Evolutionary conservation across 805 yeast genomes (phyloP), one percentile per base, ranked within the genome.

Genomic region (Spathaspora boniae): DNA sequence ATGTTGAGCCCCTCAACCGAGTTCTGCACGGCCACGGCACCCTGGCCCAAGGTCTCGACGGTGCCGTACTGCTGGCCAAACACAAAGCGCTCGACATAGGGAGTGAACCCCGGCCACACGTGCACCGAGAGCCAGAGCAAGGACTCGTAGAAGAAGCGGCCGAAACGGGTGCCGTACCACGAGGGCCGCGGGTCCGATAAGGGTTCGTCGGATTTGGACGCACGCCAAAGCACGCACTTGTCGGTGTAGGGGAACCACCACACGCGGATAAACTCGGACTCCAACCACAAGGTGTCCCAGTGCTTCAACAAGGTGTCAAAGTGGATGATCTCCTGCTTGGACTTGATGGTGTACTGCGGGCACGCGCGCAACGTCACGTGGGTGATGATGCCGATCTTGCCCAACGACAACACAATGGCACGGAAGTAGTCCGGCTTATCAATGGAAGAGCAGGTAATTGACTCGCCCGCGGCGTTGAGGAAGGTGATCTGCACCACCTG

Each of bases 221-320:
- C 98, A 53, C 94, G 76, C 97, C 98, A 91, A 32, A 88, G 66
- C 21, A 88, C 79, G 66, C 95, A 86, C 52, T 82, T 82, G 34
- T 78, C 76, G 12, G 93, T 72, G 58, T 91, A 93, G 1, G 98
- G 98, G 60, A 84, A 93, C 98, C 98, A 93, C 97, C 98, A 91
- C 33, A 88, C 77, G 45, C 98, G 77, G 30, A 88, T 82, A 53
- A 79, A 91, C 62, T 91, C 98, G n/a, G 87, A 74, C 31, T 86
- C 79, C 3, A 85, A 76, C 95, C 97, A 91, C 29, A 91, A 60
- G 9, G 70, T 68, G 46, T 83, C 86, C 87, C 95, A 87, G 41
- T 77, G 68, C 9, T 68, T 63, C 47, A 91, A 60, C 16, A 91
- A 62, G 5, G 86, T 76, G 16, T 82, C 83, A 51, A 91, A 87